Conservation (phyloP, 345 rosid species). For the Firmiana major region DNA sequence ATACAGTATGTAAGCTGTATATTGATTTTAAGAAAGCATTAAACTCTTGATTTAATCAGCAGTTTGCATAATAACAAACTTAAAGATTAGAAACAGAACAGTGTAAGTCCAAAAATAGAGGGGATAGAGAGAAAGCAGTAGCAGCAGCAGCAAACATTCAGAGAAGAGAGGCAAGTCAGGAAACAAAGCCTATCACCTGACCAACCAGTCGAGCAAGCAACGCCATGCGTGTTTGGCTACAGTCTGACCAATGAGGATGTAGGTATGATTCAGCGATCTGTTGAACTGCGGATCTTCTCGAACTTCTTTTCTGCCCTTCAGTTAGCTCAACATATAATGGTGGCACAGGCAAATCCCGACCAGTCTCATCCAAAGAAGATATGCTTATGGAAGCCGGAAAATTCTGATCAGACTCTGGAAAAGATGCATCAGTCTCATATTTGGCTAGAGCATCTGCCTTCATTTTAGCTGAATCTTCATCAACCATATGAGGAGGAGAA, state of each 20-base stretch:
- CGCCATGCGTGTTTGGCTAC: constrained; percentile 51
- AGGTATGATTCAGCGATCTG: constrained; percentile 70
- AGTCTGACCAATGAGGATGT: constrained; percentile 47
- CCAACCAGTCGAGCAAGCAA: constrained; percentile 81
- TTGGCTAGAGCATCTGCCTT: constrained; percentile 43
- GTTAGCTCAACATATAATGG: constrained; percentile 73
- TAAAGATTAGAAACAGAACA: background rate
- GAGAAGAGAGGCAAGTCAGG: background rate
- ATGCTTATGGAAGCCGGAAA: constrained; percentile 39
- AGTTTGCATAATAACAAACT: background rate
- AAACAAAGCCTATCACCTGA: constrained; percentile 45
- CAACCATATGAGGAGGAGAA: constrained; percentile 46
- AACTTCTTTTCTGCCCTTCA: constrained; percentile 47
- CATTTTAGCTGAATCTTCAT: constrained; percentile 39
- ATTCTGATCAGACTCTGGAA: constrained; percentile 48
- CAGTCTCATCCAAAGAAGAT: constrained; percentile 57
- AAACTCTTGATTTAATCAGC: too few species aligned
- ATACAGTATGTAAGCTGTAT: background rate
- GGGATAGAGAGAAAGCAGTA: background rate
- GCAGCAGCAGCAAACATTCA: too few species aligned
- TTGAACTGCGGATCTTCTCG: constrained; percentile 59
- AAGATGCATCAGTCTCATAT: constrained; percentile 37
- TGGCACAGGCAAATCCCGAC: constrained; percentile 56
- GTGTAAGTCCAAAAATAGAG: background rate
- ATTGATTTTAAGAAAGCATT: too few species aligned